Percentiles rank a stretch among this genome's conserved stretches.
phyloP scores from a whole-genome alignment of 257 asterid species.

The Phtheirospermum japonicum region DNA sequence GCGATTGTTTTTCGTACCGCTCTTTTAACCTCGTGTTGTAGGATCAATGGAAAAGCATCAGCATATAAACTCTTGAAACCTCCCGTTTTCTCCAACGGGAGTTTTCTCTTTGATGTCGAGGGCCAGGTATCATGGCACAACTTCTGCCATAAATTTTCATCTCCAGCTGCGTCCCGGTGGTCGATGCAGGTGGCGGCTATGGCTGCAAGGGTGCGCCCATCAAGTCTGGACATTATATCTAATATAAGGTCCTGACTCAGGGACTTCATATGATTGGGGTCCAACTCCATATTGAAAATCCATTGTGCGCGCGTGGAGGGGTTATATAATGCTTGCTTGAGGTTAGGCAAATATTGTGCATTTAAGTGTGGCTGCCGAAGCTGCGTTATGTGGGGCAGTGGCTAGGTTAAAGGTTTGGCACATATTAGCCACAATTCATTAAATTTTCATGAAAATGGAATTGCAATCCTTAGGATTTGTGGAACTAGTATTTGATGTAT shows the following conservation, averaged over 20 bases:
- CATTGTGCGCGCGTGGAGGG: not conserved
- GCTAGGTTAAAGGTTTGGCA: not conserved
- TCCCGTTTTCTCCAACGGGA: not conserved
- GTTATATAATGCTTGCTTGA: not conserved
- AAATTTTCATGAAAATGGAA: no score
- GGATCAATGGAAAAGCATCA: constrained; percentile 27
- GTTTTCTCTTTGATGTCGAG: constrained; percentile 18
- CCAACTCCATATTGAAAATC: not conserved
- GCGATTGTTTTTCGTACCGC: not conserved
- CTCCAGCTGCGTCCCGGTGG: constrained; percentile 10
- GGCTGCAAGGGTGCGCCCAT: constrained; percentile 22
- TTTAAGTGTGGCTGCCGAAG: constrained; percentile 8
- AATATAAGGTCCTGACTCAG: constrained; percentile 11
- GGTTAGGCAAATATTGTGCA: constrained; percentile 8
- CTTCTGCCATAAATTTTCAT: constrained; percentile 17
- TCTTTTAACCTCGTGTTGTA: not conserved
- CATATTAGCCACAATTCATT: not conserved
- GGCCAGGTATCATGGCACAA: constrained; percentile 30
- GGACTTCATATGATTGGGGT: not conserved
- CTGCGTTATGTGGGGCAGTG: not conserved
- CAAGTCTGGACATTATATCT: constrained; percentile 26
- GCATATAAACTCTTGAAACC: constrained; percentile 25
- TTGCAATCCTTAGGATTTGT: no score
- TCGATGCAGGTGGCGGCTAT: constrained; percentile 10
- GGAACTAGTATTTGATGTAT: no score